Conservation (phyloP, 352 stramenopile genomes). For the Globisporangium viniferum region DNA sequence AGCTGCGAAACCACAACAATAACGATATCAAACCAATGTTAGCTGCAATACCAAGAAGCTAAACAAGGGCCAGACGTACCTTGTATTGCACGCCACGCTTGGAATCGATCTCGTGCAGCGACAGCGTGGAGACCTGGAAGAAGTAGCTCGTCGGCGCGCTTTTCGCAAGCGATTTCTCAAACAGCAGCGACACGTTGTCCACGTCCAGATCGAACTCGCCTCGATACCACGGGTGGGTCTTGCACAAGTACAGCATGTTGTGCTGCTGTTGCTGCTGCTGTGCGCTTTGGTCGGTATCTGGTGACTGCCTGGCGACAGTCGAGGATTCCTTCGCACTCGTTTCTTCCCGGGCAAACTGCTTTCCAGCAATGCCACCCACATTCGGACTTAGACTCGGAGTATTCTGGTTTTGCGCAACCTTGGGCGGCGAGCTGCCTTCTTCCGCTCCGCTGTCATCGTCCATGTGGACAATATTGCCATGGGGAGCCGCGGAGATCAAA, state of each 20-base stretch:
- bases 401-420: background rate
- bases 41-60: background rate
- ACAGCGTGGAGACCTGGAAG: slow-evolving; percentile 79
- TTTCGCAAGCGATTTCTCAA: slow-evolving; percentile 75
- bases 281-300: slow-evolving; percentile 2
- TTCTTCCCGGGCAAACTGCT: slow-evolving; percentile 3
- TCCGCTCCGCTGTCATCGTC: slow-evolving; percentile 28
- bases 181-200: slow-evolving; percentile 72
- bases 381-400: background rate
- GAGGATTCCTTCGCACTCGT: background rate
- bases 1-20: slow-evolving; percentile 26
- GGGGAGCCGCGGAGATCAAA: slow-evolving; percentile 48
- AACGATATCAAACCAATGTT: slow-evolving; percentile 3
- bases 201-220: slow-evolving; percentile 73
- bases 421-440: background rate
- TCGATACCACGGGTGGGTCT: slow-evolving; percentile 76
- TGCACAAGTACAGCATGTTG: slow-evolving; percentile 69
- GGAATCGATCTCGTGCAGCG: slow-evolving; percentile 72
- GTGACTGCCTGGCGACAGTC: background rate
- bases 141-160: slow-evolving; percentile 81
- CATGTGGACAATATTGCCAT: slow-evolving; percentile 77
- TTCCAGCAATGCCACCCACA: background rate
- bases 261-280: slow-evolving; percentile 32
- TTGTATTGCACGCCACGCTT: slow-evolving; percentile 85
- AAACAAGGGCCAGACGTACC: slow-evolving; percentile 25